A percentile compares a stretch with the other conserved stretches of the same genome.
phyloP scores from a whole-genome alignment of 1,139 yeast species.

The Kurtzmaniella natalensis region DNA sequence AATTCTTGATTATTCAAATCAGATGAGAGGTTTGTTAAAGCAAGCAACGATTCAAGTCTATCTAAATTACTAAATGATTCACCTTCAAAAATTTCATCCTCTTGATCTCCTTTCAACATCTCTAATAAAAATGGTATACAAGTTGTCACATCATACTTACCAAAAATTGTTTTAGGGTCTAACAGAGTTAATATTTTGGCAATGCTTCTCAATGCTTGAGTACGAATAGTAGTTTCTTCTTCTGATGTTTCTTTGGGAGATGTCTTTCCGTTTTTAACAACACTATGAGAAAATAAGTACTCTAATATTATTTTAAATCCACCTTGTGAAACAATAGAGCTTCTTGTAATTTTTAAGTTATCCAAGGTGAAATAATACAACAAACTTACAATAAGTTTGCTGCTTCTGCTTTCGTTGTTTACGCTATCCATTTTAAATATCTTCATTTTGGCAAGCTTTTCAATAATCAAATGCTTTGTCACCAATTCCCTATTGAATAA shows the following conservation, averaged over 20 bases:
- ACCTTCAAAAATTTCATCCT: constrained; percentile 16
- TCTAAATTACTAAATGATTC: constrained; percentile 31
- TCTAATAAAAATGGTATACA: constrained; percentile 48
- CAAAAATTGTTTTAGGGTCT: constrained; percentile 37
- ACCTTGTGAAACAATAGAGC: constrained; percentile 45
- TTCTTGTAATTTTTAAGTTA: constrained; percentile 22
- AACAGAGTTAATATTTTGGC: constrained; percentile 42
- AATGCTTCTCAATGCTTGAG: constrained; percentile 30
- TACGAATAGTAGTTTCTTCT: constrained; percentile 19
- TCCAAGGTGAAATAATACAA: constrained; percentile 23
- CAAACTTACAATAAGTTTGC: constrained; percentile 19
- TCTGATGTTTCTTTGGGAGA: constrained; percentile 15
- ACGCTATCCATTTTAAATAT: constrained; percentile 13
- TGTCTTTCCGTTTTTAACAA: constrained; percentile 16
- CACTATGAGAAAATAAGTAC: constrained; percentile 33
- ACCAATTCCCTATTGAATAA: constrained; percentile 29
- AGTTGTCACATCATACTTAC: constrained; percentile 35
- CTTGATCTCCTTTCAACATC: constrained; percentile 30
- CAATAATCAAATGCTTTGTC: constrained; percentile 22
- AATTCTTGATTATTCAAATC: constrained; percentile 21
- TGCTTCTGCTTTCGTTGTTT: constrained; percentile 8
- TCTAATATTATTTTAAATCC: constrained; percentile 34
- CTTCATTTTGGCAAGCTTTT: constrained; percentile 20
- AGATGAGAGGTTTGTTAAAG: constrained; percentile 46
- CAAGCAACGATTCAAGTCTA: constrained; percentile 40